These are phyloP conservation scores for Penicillium sp. DNA, from an alignment of 2,329 filamentous ascomycete genomes.

Conservation along the genomic window DNA sequence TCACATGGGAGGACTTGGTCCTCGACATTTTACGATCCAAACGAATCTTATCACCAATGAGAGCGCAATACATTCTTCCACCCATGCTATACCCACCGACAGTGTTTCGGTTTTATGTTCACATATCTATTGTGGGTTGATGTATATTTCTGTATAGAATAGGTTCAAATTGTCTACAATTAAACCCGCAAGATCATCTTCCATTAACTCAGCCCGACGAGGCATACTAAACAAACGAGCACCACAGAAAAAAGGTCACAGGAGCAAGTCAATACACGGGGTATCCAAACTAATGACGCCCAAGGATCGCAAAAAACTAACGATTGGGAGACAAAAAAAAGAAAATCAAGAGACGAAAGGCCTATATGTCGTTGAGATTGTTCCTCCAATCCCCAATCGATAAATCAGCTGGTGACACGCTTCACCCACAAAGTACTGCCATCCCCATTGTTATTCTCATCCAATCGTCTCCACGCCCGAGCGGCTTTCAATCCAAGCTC, in stretches of 20 bases:
- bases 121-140: not conserved
- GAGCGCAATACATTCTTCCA: constrained; percentile 11
- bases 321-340: not conserved
- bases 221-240: not conserved
- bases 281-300: constrained; percentile 7
- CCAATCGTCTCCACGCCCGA: constrained; percentile 71
- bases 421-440: constrained; percentile 73
- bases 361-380: not conserved
- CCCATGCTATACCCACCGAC: constrained; percentile 9
- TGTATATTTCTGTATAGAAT: not conserved
- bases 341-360: not conserved
- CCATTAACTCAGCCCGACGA: not conserved
- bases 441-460: constrained; percentile 51
- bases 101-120: not conserved
- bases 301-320: not conserved
- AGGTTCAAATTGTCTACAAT: not conserved
- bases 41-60: constrained; percentile 23
- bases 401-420: constrained; percentile 64
- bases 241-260: not conserved
- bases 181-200: not conserved
- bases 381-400: not conserved
- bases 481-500: constrained; percentile 74
- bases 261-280: constrained; percentile 4
- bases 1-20: not conserved
- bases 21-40: constrained; percentile 18